Evolutionary conservation across 306 rosid genomes (phyloP).

Genomic region (Luffa aegyptiaca): DNA sequence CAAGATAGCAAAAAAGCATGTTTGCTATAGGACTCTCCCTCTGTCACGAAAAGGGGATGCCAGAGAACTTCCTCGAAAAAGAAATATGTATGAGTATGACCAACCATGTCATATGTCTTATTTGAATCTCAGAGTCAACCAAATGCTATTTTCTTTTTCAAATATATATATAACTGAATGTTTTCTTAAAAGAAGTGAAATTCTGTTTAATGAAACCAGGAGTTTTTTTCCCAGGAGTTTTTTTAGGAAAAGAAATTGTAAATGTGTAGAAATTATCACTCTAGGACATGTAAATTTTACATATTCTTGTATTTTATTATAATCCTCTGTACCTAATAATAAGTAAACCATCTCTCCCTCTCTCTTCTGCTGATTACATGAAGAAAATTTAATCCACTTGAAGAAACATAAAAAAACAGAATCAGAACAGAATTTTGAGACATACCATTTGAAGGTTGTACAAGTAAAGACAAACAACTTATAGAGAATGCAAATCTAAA

Average conservation of each 20-base stretch:
- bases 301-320: not conserved
- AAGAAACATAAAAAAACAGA: not conserved
- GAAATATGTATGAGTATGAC: too few species aligned
- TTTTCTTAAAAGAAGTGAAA: not conserved
- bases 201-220: not conserved
- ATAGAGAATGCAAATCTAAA: slow-evolving; percentile 1
- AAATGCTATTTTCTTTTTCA: not conserved
- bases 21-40: too few species aligned
- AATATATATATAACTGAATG: not conserved
- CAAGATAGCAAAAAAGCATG: too few species aligned
- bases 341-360: too few species aligned
- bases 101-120: not conserved
- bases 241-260: not conserved
- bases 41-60: too few species aligned
- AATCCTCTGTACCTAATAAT: not conserved
- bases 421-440: not conserved
- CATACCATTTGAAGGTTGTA: not conserved
- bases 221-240: not conserved
- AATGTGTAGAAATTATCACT: not conserved
- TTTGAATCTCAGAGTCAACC: not conserved
- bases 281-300: not conserved
- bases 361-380: not conserved
- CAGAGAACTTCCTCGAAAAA: too few species aligned
- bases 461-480: not conserved
- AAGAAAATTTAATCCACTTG: not conserved